Conservation (phyloP, 768 basidiomycete species). For the Tulasnella sp. region DNA sequence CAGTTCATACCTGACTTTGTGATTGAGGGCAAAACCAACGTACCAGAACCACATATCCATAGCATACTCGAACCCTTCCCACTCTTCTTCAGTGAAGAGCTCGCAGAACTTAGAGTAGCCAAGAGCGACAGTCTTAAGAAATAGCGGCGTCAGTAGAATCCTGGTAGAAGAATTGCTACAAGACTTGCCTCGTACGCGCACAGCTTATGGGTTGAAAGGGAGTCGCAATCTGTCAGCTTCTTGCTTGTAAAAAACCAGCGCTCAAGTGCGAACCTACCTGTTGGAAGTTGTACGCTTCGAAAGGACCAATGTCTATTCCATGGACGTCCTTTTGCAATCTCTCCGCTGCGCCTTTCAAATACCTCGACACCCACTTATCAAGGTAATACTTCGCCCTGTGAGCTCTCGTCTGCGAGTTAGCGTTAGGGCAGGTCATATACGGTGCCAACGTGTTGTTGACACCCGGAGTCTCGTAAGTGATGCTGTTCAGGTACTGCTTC, state of each 20-base stretch:
- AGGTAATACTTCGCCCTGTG: conserved; percentile 64
- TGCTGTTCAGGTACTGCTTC: conserved; percentile 44
- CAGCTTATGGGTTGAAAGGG: conserved; percentile 44
- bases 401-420: conserved; percentile 51
- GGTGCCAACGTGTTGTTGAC: conserved; percentile 85
- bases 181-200: conserved; percentile 77
- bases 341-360: conserved; percentile 65
- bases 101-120: conserved; percentile 92
- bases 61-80: conserved; percentile 91
- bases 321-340: conserved; percentile 62
- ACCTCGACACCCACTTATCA: conserved; percentile 67
- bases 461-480: conserved; percentile 45
- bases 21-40: not conserved
- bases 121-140: conserved; percentile 75
- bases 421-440: conserved; percentile 80
- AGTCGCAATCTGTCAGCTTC: not conserved
- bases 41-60: conserved; percentile 69
- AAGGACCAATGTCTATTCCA: conserved; percentile 64
- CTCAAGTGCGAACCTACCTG: conserved; percentile 45
- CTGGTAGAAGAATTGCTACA: not conserved
- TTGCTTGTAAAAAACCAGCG: not conserved
- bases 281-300: conserved; percentile 77
- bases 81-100: conserved; percentile 87
- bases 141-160: not conserved
- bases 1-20: too few species aligned